Conservation (phyloP, 1,284 basidiomycete species). For the Mycena citricolor region DNA sequence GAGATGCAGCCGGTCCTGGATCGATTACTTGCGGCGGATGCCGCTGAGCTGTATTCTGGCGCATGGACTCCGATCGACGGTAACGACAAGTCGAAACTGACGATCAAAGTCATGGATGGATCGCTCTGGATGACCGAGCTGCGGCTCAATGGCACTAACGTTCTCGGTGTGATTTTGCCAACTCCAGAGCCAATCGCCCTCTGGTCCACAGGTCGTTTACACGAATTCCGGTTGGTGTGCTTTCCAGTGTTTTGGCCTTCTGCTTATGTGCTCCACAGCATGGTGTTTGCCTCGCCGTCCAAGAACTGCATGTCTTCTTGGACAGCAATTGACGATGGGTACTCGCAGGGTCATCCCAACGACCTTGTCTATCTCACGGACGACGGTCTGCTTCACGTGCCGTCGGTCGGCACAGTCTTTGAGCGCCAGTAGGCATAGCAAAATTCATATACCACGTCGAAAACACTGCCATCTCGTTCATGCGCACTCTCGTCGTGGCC, state of each 20-base stretch:
- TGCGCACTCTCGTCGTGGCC: too few species aligned
- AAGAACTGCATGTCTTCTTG: constrained; percentile 16
- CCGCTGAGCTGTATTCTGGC: constrained; percentile 7
- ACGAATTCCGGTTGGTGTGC: constrained; percentile 18
- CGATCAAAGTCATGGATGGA: constrained; percentile 11
- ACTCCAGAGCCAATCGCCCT: constrained; percentile 9
- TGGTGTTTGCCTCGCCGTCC: constrained; percentile 16
- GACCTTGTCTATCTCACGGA: constrained; percentile 15
- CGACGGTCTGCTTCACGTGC: constrained; percentile 12
- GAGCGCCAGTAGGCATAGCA: too few species aligned
- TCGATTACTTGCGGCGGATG: constrained; percentile 2
- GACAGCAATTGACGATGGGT: constrained; percentile 19
- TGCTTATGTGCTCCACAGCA: constrained; percentile 4
- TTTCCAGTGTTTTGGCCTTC: too few species aligned
- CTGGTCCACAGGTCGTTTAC: constrained; percentile 16
- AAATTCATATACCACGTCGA: too few species aligned
- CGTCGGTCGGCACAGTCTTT: constrained; percentile 12
- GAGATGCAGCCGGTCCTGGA: constrained; percentile 16
- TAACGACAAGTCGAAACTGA: constrained; percentile 11
- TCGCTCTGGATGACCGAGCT: constrained; percentile 19
- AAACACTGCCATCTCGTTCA: too few species aligned
- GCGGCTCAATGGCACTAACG: constrained; percentile 15
- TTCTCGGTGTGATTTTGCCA: constrained; percentile 11
- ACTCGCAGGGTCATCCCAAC: constrained; percentile 16
- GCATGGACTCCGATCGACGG: constrained; percentile 3